phyloP scores from a whole-genome alignment of 179 eudicot genomes.

The Heliamphora pulchella region DNA sequence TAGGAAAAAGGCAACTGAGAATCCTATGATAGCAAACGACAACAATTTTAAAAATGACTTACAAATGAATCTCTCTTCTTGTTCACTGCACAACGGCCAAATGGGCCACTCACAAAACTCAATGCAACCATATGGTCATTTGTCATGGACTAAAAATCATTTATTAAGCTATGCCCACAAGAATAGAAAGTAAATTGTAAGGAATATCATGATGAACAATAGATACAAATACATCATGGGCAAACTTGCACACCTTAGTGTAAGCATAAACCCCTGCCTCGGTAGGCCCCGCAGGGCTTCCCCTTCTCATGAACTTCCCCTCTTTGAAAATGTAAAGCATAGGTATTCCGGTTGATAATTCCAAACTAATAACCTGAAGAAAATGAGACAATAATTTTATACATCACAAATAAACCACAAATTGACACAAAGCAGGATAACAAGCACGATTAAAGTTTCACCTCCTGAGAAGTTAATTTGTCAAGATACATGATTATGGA shows the following conservation, averaged over 20 bases:
- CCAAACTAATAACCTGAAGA: slow-evolving; percentile 84
- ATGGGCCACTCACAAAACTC: neutral
- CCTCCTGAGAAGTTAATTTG: slow-evolving; percentile 88
- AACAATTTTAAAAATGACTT: no score
- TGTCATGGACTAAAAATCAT: neutral
- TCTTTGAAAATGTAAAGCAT: slow-evolving; percentile 89
- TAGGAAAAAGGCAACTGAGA: neutral
- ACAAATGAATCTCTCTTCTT: no score
- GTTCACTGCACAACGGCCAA: neutral
- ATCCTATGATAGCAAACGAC: no score
- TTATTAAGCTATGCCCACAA: neutral
- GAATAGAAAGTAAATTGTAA: neutral
- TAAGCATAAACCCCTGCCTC: slow-evolving; percentile 96
- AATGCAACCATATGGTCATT: neutral
- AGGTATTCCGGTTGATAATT: slow-evolving; percentile 88
- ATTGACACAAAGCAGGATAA: neutral
- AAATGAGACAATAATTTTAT: slow-evolving; percentile 11
- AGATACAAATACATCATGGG: neutral
- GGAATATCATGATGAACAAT: neutral
- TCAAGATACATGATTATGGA: slow-evolving; percentile 97
- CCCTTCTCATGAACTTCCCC: slow-evolving; percentile 77
- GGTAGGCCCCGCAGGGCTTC: slow-evolving; percentile 82
- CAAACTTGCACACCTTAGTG: slow-evolving; percentile 58
- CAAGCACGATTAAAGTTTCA: slow-evolving; percentile 18
- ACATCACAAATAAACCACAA: slow-evolving; percentile 8